Percentiles rank a stretch among this genome's conserved stretches.
These are phyloP conservation scores for Taphrina flavorubra DNA, from an alignment of 1,139 yeast genomes.

Conservation along the genomic window DNA sequence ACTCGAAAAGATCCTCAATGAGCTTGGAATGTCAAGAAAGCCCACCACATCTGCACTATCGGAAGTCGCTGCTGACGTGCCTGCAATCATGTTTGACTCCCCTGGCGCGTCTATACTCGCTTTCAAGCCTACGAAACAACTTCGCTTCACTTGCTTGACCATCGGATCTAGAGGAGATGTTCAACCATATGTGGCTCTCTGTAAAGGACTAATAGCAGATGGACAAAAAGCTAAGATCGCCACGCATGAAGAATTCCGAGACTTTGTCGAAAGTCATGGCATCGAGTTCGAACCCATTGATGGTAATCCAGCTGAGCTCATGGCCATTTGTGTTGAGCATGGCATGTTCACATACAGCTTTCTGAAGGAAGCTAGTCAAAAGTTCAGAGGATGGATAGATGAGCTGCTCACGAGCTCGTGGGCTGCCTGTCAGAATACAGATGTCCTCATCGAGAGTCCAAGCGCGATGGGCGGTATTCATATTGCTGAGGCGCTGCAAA, in stretches of 20 bases:
- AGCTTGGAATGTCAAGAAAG: slow-evolving; percentile 37
- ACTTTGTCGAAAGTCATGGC: slow-evolving; percentile 72
- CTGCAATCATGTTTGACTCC: slow-evolving; percentile 46
- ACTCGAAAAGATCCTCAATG: slow-evolving; percentile 19
- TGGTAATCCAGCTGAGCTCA: slow-evolving; percentile 89
- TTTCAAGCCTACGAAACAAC: slow-evolving; percentile 50
- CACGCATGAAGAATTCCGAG: slow-evolving; percentile 78
- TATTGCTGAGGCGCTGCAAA: slow-evolving; percentile 86
- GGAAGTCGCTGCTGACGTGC: slow-evolving; percentile 35
- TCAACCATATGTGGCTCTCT: slow-evolving; percentile 92
- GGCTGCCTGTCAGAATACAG: slow-evolving; percentile 87
- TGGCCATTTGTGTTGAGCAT: slow-evolving; percentile 90
- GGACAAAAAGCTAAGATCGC: slow-evolving; percentile 87
- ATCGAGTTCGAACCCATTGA: slow-evolving; percentile 76
- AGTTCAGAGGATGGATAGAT: slow-evolving; percentile 88
- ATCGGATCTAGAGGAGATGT: slow-evolving; percentile 97
- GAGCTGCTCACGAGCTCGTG: slow-evolving; percentile 74
- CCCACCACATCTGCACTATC: slow-evolving; percentile 30
- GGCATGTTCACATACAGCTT: slow-evolving; percentile 85
- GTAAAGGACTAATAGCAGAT: slow-evolving; percentile 73
- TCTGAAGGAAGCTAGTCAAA: slow-evolving; percentile 77
- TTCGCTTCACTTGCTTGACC: slow-evolving; percentile 73
- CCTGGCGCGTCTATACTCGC: slow-evolving; percentile 41
- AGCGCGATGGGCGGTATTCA: slow-evolving; percentile 96
- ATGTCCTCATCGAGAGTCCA: slow-evolving; percentile 87